Evolutionary conservation across 2,329 filamentous ascomycete species (phyloP).

Genomic region (Tolypocladium capitatum): DNA sequence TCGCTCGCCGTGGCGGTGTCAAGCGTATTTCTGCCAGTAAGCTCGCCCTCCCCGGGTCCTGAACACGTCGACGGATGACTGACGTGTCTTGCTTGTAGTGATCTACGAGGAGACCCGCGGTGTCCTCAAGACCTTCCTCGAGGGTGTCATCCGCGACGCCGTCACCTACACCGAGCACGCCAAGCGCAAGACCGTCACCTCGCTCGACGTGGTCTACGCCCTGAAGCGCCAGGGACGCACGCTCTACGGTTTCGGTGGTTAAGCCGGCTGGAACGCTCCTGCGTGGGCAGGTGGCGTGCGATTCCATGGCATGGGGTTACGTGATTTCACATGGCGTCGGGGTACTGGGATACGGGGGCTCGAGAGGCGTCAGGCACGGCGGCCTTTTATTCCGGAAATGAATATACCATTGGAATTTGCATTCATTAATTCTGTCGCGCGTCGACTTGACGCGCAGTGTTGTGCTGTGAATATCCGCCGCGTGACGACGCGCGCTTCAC

Average conservation of each 20-base stretch:
- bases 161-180: slow-evolving; percentile 71
- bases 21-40: slow-evolving; percentile 97
- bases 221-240: slow-evolving; percentile 60
- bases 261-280: slow-evolving; percentile 20
- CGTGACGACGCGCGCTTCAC: background rate
- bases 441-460: background rate
- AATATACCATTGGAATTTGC: slow-evolving; percentile 7
- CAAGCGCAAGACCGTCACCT: slow-evolving; percentile 70
- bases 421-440: background rate
- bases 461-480: background rate
- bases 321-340: slow-evolving; percentile 16
- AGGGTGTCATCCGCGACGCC: slow-evolving; percentile 62
- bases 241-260: slow-evolving; percentile 84
- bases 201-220: slow-evolving; percentile 54
- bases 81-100: slow-evolving; percentile 26
- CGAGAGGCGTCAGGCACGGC: slow-evolving; percentile 21
- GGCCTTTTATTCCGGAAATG: slow-evolving; percentile 11
- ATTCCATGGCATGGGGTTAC: background rate
- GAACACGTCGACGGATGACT: slow-evolving; percentile 1
- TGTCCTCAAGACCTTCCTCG: slow-evolving; percentile 68
- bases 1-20: slow-evolving; percentile 97
- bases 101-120: slow-evolving; percentile 70
- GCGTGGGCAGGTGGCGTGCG: background rate
- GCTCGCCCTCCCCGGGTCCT: slow-evolving; percentile 14
- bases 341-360: slow-evolving; percentile 16